phyloP scores from a whole-genome alignment of 768 basidiomycete species.

The Collybia sp. region DNA sequence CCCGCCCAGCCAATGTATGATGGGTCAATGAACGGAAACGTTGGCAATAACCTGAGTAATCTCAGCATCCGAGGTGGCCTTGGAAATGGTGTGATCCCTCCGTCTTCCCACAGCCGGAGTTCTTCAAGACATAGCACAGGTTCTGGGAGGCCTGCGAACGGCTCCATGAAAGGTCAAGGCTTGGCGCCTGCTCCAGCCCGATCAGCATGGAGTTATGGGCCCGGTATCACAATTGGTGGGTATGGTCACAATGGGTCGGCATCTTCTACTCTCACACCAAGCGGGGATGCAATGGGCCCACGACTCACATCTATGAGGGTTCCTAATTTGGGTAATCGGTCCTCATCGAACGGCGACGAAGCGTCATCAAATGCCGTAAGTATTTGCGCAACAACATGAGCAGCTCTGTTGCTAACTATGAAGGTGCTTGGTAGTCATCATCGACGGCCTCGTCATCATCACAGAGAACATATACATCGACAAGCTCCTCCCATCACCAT shows the following conservation, averaged over 20 bases:
- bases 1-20: slow-evolving; percentile 21
- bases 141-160: slow-evolving; percentile 15
- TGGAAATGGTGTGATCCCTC: slow-evolving; percentile 22
- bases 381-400: slow-evolving; percentile 12
- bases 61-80: slow-evolving; percentile 20
- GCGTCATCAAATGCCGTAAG: slow-evolving; percentile 74
- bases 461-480: slow-evolving; percentile 70
- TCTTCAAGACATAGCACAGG: slow-evolving; percentile 21
- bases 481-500: slow-evolving; percentile 59
- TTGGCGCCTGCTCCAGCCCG: slow-evolving; percentile 35
- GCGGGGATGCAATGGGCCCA: slow-evolving; percentile 59
- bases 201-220: slow-evolving; percentile 68
- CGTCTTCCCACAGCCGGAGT: slow-evolving; percentile 25
- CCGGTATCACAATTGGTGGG: slow-evolving; percentile 34
- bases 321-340: slow-evolving; percentile 48
- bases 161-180: slow-evolving; percentile 20
- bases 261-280: slow-evolving; percentile 19
- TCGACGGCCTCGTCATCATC: slow-evolving; percentile 79
- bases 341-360: slow-evolving; percentile 61
- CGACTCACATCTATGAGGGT: slow-evolving; percentile 50
- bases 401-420: slow-evolving; percentile 5
- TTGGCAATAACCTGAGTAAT: slow-evolving; percentile 14
- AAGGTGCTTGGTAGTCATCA: slow-evolving; percentile 45
- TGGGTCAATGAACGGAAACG: slow-evolving; percentile 20
- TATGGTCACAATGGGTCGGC: slow-evolving; percentile 38